Evolutionary conservation across 805 yeast genomes (phyloP).

Genomic region (Candida nemodendra): DNA sequence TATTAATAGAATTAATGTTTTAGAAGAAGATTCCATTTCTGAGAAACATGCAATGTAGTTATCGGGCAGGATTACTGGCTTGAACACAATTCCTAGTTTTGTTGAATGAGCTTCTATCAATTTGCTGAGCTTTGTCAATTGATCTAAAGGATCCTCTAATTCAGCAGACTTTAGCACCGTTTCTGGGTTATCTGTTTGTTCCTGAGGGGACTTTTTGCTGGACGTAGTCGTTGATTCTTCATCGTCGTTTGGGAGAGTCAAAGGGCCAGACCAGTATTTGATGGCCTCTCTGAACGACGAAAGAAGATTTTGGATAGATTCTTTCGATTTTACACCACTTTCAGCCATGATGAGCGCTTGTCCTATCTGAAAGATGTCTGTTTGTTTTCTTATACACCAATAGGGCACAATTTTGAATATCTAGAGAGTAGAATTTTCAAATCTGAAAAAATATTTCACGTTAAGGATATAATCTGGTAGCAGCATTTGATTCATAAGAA

Average conservation of each 20-base stretch:
- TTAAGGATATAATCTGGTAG: too few relatives aligned
- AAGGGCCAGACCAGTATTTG: conserved; percentile 17
- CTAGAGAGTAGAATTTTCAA: not conserved
- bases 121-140: conserved; percentile 56
- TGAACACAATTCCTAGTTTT: conserved; percentile 69
- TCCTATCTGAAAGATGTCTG: too few relatives aligned
- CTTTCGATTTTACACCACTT: conserved; percentile 10
- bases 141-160: conserved; percentile 49
- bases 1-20: conserved; percentile 42
- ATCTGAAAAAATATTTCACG: conserved; percentile 1
- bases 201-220: not conserved
- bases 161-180: conserved; percentile 21
- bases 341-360: too few relatives aligned
- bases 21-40: conserved; percentile 46
- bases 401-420: not conserved
- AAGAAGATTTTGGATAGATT: conserved; percentile 18
- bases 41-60: conserved; percentile 45
- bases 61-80: conserved; percentile 48
- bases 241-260: conserved; percentile 2
- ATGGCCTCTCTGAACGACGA: conserved; percentile 20
- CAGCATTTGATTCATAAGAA: too few relatives aligned
- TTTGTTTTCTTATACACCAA: too few relatives aligned
- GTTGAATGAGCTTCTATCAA: conserved; percentile 75
- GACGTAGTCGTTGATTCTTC: not conserved
- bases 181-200: conserved; percentile 1